Base-by-base conservation (phyloP, 2,329 filamentous ascomycete genomes). In the Cytospora schulzeri region DNA sequence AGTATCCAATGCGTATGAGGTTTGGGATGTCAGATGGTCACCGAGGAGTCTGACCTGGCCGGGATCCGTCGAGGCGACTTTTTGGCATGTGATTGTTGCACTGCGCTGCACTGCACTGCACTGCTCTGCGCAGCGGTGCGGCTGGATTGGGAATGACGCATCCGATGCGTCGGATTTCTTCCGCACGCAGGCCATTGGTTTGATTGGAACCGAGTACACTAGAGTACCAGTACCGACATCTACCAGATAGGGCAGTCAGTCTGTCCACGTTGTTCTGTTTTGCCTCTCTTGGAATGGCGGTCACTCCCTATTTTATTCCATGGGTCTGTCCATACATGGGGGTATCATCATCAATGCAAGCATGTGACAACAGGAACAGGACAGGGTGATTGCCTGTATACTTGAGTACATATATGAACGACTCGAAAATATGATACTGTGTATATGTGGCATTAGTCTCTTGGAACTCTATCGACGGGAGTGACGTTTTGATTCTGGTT, bases 21-120 rank as follows among this genome's bases (percentile, higher is more conserved):
- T 7, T 19, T 55, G 15, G 52, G 38, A 26, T 50, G 60, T 62
- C 60, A 62, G 60, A 56, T 62, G 59, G 29, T 24, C 60, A 45
- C 24, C 26, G 29, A 31, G 45, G 52, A 56, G 48, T 50, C 52
- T 62, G 60, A 62, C 60, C 41, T 51, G 59, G 38, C 60, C 52
- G 38, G 59, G 59, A 50, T 56, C 41, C 52, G 19, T 50, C 26
- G 38, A 56, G 19, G n/a, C 45, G 52, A 11, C 9, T 15, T 22
- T 54, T 45, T 62, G 60, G 28, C 60, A 62, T 62, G 60, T 62
- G 60, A 62, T 62, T 35, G 52, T 62, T 45, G 57, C 19, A 6
- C 9, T 48, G 29, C 26, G 17, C 24, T 48, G 29, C 26, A 17
- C 24, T 22, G 48, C n/a, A n/a, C n/a, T n/a, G n/a, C n/a, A n/a